These are phyloP conservation scores for Clathrus columnatus DNA, from an alignment of 768 basidiomycete species.

Conservation along the genomic window DNA sequence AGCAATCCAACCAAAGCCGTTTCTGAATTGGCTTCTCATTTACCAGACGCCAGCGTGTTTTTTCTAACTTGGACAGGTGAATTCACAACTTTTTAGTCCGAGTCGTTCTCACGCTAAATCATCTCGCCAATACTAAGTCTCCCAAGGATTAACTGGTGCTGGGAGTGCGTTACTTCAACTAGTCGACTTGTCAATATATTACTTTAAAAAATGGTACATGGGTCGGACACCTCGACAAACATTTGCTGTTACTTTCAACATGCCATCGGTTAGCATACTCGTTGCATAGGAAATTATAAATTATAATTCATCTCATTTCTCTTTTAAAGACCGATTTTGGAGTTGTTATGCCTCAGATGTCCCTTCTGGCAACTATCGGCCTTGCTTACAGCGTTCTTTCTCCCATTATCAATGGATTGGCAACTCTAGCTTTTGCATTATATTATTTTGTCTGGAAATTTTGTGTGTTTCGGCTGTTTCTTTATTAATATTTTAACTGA, in stretches of 20 bases:
- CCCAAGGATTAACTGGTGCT: slow-evolving; percentile 45
- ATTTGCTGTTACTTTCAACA: slow-evolving; percentile 41
- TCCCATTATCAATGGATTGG: slow-evolving; percentile 59
- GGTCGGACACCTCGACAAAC: slow-evolving; percentile 63
- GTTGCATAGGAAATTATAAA: background rate
- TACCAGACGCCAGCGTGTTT: slow-evolving; percentile 53
- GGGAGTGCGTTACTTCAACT: slow-evolving; percentile 47
- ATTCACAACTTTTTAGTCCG: background rate
- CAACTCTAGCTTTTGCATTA: slow-evolving; percentile 48
- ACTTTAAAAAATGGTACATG: slow-evolving; percentile 52
- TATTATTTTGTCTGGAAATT: slow-evolving; percentile 56
- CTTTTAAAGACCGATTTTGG: slow-evolving; percentile 40
- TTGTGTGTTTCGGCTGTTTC: slow-evolving; percentile 28
- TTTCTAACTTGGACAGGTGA: slow-evolving; percentile 53
- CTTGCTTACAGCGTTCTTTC: slow-evolving; percentile 55
- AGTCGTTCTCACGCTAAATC: background rate
- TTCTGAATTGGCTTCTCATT: slow-evolving; percentile 34
- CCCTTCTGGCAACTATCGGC: slow-evolving; percentile 42
- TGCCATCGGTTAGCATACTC: slow-evolving; percentile 36
- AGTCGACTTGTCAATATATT: slow-evolving; percentile 46
- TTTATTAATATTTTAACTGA: background rate
- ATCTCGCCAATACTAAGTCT: slow-evolving; percentile 24
- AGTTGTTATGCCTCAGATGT: slow-evolving; percentile 38
- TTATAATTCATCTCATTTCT: background rate
- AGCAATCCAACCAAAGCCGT: slow-evolving; percentile 36